These are phyloP conservation scores for Phylloporus rhodoxanthus DNA, from an alignment of 768 basidiomycete genomes.

Conservation along the genomic window DNA sequence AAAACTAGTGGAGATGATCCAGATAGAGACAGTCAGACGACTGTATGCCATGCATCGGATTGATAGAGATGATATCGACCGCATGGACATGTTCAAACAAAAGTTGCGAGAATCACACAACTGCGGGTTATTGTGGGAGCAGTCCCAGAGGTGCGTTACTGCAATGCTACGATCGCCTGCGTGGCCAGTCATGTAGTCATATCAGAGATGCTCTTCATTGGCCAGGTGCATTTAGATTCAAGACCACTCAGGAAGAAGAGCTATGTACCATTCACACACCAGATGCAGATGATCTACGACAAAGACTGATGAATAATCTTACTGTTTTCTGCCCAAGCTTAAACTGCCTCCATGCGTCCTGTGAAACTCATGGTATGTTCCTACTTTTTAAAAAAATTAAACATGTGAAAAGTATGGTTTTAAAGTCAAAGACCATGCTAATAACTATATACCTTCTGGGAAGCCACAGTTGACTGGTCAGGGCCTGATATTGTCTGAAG, in stretches of 20 bases:
- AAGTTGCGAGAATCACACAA: constrained; percentile 19
- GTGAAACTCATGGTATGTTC: constrained; percentile 35
- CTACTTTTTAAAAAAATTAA: no score
- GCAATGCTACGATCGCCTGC: not conserved
- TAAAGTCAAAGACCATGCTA: constrained; percentile 2
- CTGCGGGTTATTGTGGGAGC: constrained; percentile 39
- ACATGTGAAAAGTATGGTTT: not conserved
- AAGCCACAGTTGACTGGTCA: constrained; percentile 21
- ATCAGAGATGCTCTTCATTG: constrained; percentile 37
- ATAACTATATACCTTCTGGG: constrained; percentile 11
- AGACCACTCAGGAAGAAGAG: not conserved
- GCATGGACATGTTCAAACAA: constrained; percentile 21
- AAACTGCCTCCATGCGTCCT: constrained; percentile 38
- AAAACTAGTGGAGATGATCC: constrained; percentile 42
- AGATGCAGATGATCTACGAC: constrained; percentile 24
- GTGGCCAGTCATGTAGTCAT: not conserved
- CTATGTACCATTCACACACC: constrained; percentile 12
- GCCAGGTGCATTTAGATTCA: constrained; percentile 23
- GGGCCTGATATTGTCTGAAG: constrained; percentile 24
- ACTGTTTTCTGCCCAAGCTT: constrained; percentile 41
- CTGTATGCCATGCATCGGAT: constrained; percentile 31
- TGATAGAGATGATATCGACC: constrained; percentile 34
- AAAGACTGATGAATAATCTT: constrained; percentile 30
- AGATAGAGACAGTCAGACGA: constrained; percentile 39
- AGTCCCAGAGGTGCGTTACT: constrained; percentile 36